Percentiles rank a stretch among this genome's conserved stretches.
Evolutionary conservation across 768 basidiomycete genomes (phyloP).

Genomic region (Pholiota conissans): DNA sequence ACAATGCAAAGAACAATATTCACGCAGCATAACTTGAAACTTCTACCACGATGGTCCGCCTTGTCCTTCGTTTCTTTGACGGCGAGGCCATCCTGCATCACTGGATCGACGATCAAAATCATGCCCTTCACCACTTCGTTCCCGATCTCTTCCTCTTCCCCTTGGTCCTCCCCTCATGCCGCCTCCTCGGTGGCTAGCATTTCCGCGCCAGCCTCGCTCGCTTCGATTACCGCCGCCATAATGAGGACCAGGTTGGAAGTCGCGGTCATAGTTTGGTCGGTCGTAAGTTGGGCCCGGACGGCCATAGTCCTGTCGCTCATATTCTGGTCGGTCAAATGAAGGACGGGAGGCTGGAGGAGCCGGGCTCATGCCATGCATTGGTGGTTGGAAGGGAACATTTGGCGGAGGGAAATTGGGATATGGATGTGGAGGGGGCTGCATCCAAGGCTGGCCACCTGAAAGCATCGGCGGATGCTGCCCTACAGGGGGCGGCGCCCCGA

Average conservation of each 20-base stretch:
- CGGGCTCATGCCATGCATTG: constrained; percentile 11
- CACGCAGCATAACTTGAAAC: background rate
- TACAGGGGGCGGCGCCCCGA: constrained; percentile 16
- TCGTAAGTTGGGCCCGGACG: constrained; percentile 11
- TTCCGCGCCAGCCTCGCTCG: constrained; percentile 34
- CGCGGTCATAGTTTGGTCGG: constrained; percentile 14
- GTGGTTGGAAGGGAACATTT: constrained; percentile 25
- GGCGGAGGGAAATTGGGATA: constrained; percentile 24
- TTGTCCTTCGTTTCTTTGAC: constrained; percentile 32
- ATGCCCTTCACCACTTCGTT: constrained; percentile 19
- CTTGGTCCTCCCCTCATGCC: constrained; percentile 19
- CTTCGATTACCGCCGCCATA: constrained; percentile 24
- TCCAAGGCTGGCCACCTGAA: constrained; percentile 18
- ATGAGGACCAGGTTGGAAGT: constrained; percentile 20
- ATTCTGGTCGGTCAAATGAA: constrained; percentile 10
- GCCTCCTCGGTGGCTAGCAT: constrained; percentile 30
- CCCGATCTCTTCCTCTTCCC: constrained; percentile 28
- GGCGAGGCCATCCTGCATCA: constrained; percentile 63
- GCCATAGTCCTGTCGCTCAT: constrained; percentile 27
- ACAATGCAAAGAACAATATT: background rate
- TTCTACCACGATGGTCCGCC: constrained; percentile 21
- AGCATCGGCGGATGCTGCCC: constrained; percentile 9
- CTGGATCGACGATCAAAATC: constrained; percentile 35
- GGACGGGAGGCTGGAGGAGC: constrained; percentile 12
- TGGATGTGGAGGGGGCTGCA: constrained; percentile 13